Conservation (phyloP, 75 land plant genomes). For the Cupressus sempervirens region DNA sequence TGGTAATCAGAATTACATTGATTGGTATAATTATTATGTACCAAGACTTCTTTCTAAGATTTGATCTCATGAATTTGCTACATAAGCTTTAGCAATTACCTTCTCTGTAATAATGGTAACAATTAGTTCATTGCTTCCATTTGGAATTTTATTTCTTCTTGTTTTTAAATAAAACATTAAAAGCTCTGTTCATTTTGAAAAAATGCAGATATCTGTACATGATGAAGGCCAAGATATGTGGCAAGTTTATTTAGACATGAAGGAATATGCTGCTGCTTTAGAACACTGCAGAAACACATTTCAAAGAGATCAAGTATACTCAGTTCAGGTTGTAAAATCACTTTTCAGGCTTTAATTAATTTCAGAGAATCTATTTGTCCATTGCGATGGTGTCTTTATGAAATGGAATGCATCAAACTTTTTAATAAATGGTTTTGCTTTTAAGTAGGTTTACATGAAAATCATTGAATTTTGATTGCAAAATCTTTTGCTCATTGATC, state of each 20-base stretch:
- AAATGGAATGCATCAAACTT: not conserved
- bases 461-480: not conserved
- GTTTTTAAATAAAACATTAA: not conserved
- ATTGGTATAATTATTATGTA: not conserved
- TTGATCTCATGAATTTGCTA: not conserved
- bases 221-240: constrained; percentile 99
- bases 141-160: not conserved
- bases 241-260: constrained; percentile 78
- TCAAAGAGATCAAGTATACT: constrained; percentile 86
- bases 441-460: not conserved
- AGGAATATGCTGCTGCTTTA: constrained; percentile 88
- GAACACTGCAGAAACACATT: constrained; percentile 73
- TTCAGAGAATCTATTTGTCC: not conserved
- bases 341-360: constrained; percentile 1
- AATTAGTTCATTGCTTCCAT: not conserved
- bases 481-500: not conserved
- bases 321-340: constrained; percentile 63
- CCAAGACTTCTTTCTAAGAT: not conserved
- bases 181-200: not conserved
- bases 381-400: not conserved
- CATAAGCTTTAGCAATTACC: not conserved
- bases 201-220: constrained; percentile 69
- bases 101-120: not conserved
- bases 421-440: not conserved
- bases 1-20: not conserved